Base-by-base conservation (phyloP, 805 yeast species). In the Suhomyces sp. region DNA sequence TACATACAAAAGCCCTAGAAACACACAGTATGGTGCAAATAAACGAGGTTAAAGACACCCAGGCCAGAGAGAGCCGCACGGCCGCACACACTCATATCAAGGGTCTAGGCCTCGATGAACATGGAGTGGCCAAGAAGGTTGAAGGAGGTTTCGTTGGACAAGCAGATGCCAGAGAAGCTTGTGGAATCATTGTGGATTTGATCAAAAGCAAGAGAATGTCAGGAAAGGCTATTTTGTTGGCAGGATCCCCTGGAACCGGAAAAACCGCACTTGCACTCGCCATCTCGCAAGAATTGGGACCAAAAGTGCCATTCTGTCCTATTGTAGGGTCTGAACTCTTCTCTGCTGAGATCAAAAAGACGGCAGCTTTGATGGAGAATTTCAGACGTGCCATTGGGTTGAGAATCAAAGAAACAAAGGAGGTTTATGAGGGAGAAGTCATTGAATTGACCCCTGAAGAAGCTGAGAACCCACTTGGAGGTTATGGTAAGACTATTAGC, bases 231-330 rank as follows among this genome's bases (percentile, higher is more conserved):
- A 80, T 93, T 33, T 65, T 93, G 41, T 72, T 93, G 36, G 98
- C 98, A 1, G 98, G 98, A 34, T 95, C 95, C 5, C 98, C 98
- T 7, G 96, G 98, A 0, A 91, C 98, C 5, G 98, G 98, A 56
- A 93, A 93, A 60, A 93, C 98, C 3, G 98, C 98, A 1, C 74
- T 93, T 52, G 98, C 98, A 0, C 72, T 93, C 51, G 98, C 97
- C 2, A 81, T 93, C 38, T 87, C 97, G 3, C 98, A 93, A 59
- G 96, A 88, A 58, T 72, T 93, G 50, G 98, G 98, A 4, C 93
- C 95, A 25, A 88, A 91, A 56, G 98, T 93, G 36, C 98, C 98
- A 30, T 93, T 93, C 58, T 90, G 96, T 54, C 98, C 98, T 4
- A 81, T 93, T 51, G 97, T 95, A 16, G 98, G 97, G 24, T 79